A percentile compares a stretch with the other conserved stretches of the same genome.
Evolutionary conservation across 2,329 filamentous ascomycete species (phyloP).

Genomic region (Colletotrichum higginsianum): DNA sequence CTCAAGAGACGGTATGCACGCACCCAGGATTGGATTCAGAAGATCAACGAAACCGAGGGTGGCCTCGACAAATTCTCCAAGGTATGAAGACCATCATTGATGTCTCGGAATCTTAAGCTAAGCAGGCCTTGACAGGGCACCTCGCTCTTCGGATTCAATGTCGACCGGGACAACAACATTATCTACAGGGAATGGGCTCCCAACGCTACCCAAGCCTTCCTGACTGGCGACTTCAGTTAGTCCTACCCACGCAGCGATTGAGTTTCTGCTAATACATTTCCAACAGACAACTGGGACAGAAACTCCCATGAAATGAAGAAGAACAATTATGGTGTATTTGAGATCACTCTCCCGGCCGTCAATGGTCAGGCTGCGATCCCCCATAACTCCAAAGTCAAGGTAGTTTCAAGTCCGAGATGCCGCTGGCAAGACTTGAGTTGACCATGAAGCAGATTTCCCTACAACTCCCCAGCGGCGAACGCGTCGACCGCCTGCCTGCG

Average conservation of each 20-base stretch:
- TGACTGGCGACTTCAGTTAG: conserved; percentile 96
- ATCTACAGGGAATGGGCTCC: conserved; percentile 97
- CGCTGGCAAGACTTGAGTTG: not conserved
- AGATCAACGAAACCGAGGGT: conserved; percentile 86
- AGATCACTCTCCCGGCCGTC: conserved; percentile 81
- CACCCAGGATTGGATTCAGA: conserved; percentile 89
- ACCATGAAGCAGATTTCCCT: conserved; percentile 79
- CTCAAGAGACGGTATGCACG: conserved; percentile 84
- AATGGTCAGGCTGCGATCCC: conserved; percentile 84
- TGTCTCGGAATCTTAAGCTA: not conserved
- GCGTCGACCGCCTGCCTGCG: conserved; percentile 89
- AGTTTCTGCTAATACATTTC: not conserved
- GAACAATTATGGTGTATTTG: conserved; percentile 88
- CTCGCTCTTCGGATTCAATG: conserved; percentile 89
- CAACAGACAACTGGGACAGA: conserved; percentile 85
- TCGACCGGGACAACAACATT: conserved; percentile 86
- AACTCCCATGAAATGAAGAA: conserved; percentile 90
- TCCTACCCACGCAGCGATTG: conserved; percentile 18
- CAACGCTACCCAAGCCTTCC: conserved; percentile 85
- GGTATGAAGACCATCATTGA: conserved; percentile 61
- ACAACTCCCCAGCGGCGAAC: conserved; percentile 82
- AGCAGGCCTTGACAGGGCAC: conserved; percentile 73
- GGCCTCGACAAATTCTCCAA: conserved; percentile 92
- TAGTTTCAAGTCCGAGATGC: conserved; percentile 53
- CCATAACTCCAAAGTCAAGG: conserved; percentile 98